Evolutionary conservation across 2,329 filamentous ascomycete genomes (phyloP), one percentile per base, ranked within the genome.

Genomic region (Plectosphaerella cucumerina): DNA sequence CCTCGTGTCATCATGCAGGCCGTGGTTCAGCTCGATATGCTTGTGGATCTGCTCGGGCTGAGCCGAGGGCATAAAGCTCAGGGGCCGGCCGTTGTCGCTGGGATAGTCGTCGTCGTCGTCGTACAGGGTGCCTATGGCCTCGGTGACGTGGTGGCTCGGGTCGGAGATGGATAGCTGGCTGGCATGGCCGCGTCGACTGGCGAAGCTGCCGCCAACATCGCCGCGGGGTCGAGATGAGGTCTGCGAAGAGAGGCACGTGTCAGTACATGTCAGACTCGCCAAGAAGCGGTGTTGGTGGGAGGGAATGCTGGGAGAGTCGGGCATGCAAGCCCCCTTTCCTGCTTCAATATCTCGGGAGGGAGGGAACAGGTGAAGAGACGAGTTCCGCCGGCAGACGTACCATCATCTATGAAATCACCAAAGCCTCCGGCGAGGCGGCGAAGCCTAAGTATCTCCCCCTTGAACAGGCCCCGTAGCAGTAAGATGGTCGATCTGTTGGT

Each of bases 141-240:
- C 92, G 51, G 91, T 96, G 66, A 96, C 90, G 81, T 96, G 92
- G 72, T 96, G 90, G 71, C 81, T 90, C 54, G 92, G 88, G 71
- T 96, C 91, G 68, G 89, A 94, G 67, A 96, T 84, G 51, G 81
- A 84, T 47, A 83, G 72, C 61, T 82, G 78, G 63, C 70, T 79
- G 53, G 69, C 69, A 67, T 83, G 80, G 58, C 80, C 80, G 63
- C 80, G 80, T 67, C 79, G 78, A 66, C 68, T 79, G 59, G 77
- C 70, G 68, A 82, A 81, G 67, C 73, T 81, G 63, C 71, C 73
- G 66, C 78, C 76, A 67, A 74, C 71, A 72, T 82, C 74, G 70
- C 65, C 68, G 63, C 73, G 76, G 68, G 75, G 74, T 65, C 76
- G 75, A 69, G 77, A 77, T 67, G 80, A 81, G 73, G 80, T 81